Evolutionary conservation across 2,329 filamentous ascomycete species (phyloP).

Genomic region (Trichoderma sp.): DNA sequence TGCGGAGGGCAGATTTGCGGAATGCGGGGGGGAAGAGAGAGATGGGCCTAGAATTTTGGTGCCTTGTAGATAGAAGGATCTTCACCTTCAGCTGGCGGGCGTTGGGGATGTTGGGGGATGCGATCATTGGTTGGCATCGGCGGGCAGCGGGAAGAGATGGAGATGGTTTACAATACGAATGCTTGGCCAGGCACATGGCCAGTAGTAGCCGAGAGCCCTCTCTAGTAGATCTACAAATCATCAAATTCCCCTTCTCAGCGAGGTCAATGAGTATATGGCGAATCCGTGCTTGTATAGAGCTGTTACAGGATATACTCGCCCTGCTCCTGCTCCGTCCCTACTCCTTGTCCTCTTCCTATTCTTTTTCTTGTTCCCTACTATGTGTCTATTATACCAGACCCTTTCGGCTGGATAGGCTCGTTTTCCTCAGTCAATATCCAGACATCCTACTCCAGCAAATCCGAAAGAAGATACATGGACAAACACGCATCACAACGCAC

Average conservation of each 20-base stretch:
- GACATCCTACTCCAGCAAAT: background rate
- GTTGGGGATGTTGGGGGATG: background rate
- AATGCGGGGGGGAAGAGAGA: background rate
- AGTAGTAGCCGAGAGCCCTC: background rate
- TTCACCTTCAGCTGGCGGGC: background rate
- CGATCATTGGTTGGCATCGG: background rate
- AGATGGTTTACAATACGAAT: background rate
- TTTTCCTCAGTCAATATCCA: background rate
- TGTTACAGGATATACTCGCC: background rate
- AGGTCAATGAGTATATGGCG: background rate
- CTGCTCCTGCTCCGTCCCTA: background rate
- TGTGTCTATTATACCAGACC: background rate
- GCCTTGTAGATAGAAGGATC: background rate
- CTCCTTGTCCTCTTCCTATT: background rate
- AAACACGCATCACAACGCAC: background rate
- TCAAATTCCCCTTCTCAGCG: background rate
- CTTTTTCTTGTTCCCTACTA: background rate
- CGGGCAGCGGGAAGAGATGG: background rate
- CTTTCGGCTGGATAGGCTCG: background rate
- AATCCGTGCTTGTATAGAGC: background rate
- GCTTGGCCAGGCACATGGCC: background rate
- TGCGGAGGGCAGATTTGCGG: slow-evolving; percentile 1
- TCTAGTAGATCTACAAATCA: background rate
- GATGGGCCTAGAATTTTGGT: background rate
- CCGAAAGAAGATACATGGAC: background rate